Evolutionary conservation across 1,139 yeast genomes (phyloP).

Genomic region (Candida freyschussii): DNA sequence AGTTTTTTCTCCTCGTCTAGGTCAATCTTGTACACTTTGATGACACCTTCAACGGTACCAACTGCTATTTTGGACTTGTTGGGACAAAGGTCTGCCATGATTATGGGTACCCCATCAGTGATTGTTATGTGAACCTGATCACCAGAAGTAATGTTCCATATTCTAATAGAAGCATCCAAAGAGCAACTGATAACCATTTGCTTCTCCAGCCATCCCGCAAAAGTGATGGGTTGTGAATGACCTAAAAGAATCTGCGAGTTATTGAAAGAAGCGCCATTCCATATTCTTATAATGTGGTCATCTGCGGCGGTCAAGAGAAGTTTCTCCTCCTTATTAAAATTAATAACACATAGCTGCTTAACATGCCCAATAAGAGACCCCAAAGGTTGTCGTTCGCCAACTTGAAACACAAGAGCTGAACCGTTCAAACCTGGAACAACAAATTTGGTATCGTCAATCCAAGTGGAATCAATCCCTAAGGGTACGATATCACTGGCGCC

Average conservation of each 20-base stretch:
- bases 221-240: conserved; percentile 55
- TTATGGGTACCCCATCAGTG: conserved; percentile 47
- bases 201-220: conserved; percentile 47
- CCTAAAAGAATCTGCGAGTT: conserved; percentile 39
- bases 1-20: conserved; percentile 11
- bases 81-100: conserved; percentile 49
- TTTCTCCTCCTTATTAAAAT: conserved; percentile 47
- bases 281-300: conserved; percentile 65
- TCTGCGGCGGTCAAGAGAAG: conserved; percentile 72
- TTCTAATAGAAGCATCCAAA: conserved; percentile 63
- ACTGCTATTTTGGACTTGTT: conserved; percentile 30
- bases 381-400: conserved; percentile 46
- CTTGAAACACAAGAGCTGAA: conserved; percentile 53
- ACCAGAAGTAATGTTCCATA: conserved; percentile 60
- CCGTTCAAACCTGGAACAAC: conserved; percentile 61
- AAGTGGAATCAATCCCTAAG: conserved; percentile 53
- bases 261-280: conserved; percentile 61
- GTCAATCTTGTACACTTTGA: conserved; percentile 17
- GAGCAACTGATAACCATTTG: conserved; percentile 44
- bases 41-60: conserved; percentile 19
- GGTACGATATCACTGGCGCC: conserved; percentile 6
- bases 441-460: conserved; percentile 70
- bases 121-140: conserved; percentile 34
- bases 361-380: conserved; percentile 70
- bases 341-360: conserved; percentile 51